Base-by-base conservation (phyloP, 2,329 filamentous ascomycete species). In the Phyllosticta ampelicida region DNA sequence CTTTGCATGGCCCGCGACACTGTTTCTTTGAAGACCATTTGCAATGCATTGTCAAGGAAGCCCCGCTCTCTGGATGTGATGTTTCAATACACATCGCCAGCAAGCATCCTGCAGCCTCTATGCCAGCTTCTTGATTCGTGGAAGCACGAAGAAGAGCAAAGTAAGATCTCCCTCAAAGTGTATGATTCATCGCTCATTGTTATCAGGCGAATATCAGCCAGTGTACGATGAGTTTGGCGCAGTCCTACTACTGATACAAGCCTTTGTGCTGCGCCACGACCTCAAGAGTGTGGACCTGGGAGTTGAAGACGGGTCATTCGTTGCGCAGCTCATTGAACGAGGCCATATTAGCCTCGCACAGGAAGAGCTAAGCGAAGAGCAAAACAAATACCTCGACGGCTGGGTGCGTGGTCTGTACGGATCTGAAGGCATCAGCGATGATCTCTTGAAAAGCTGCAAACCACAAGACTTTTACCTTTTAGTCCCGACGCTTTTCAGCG, bases 141-240 rank as follows among this genome's bases (percentile, higher is more conserved):
- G 89, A 78, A 80, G 10, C 89, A 91, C 64, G 89, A 92, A 48
- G 87, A 90, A 61, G 88, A 92, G 63, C 87, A 91, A 71, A 79
- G 77, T 77, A 64, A 59, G 61, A 52, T 23, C 11, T 11, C 54
- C 16, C 3, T 6, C 23, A 8, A 18, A 29, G 9, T 21, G 0
- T 19, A 9, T 36, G 30, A 23, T 48, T 2, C 21, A 20, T 18
- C n/a, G 13, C 26, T 58, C 51, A 59, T 64, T 71, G 53, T 13
- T 48, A 13, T 1, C 30, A 77, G 85, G 83, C 56, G 89, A 94
- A 67, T 90, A 90, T 64, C 89, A 92, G 67, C 88, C 88, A 0
- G 84, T 90, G 0, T 94, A 94, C 64, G 89, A 94, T 66, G 89
- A 95, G 64, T 94, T 92, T 63, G 87, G 88, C 0, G 84, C 86